phyloP scores from a whole-genome alignment of 2,329 filamentous ascomycete species.

The Aschersonia sp. region DNA sequence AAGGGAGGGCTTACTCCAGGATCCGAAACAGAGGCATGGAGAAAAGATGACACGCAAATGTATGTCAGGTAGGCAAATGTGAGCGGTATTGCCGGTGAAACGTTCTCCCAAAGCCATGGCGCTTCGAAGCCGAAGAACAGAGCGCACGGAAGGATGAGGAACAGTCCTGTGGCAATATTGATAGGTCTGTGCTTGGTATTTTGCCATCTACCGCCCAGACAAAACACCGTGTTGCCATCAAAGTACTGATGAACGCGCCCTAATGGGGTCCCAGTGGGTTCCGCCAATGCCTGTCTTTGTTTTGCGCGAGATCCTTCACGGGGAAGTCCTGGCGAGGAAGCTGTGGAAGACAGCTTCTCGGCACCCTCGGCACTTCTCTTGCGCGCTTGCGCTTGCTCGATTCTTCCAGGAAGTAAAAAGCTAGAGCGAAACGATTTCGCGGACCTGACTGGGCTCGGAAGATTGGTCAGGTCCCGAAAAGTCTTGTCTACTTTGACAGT shows the following conservation, averaged over 20 bases:
- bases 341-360: conserved; percentile 71
- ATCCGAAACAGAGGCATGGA: conserved; percentile 85
- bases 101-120: conserved; percentile 71
- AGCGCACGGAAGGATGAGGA: conserved; percentile 63
- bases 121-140: conserved; percentile 82
- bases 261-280: conserved; percentile 22
- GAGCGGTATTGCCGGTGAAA: conserved; percentile 81
- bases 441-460: conserved; percentile 51
- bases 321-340: conserved; percentile 56
- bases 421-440: conserved; percentile 64
- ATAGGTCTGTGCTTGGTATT: conserved; percentile 80
- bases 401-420: conserved; percentile 51
- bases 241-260: conserved; percentile 80
- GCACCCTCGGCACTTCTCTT: conserved; percentile 51
- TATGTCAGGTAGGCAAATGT: conserved; percentile 85
- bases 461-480: conserved; percentile 35
- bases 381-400: conserved; percentile 30
- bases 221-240: conserved; percentile 85
- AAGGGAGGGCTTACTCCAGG: conserved; percentile 57
- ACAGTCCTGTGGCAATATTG: conserved; percentile 70
- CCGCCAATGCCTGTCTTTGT: conserved; percentile 8
- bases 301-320: conserved; percentile 23
- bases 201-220: conserved; percentile 69
- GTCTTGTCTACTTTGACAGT: conserved; percentile 46
- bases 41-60: conserved; percentile 81